These are phyloP conservation scores for Botrytis fragariae DNA, from an alignment of 2,329 filamentous ascomycete species.

Conservation along the genomic window DNA sequence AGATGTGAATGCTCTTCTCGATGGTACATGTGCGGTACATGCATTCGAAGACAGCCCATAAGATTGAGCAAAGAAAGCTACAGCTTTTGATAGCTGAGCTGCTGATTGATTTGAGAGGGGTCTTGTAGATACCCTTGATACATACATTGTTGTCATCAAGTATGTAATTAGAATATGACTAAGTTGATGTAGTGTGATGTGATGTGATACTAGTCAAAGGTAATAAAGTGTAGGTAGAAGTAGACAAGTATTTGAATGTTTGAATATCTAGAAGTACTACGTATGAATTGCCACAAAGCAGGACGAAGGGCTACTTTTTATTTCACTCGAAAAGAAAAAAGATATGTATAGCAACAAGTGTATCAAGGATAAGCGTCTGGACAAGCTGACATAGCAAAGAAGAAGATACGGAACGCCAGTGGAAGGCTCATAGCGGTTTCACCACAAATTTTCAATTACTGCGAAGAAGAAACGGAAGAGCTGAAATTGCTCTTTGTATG, in stretches of 20 bases:
- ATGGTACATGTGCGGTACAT: conserved; percentile 23
- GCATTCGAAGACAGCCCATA: conserved; percentile 24
- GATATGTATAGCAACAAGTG: neutral
- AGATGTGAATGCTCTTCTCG: conserved; percentile 34
- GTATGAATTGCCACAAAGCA: neutral
- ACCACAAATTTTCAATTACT: neutral
- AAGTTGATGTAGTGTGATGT: neutral
- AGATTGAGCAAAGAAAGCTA: conserved; percentile 30
- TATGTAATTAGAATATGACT: neutral
- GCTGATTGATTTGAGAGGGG: conserved; percentile 31
- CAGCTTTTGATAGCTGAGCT: conserved; percentile 33
- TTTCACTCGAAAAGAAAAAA: conserved; percentile 14
- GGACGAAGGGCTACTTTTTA: neutral
- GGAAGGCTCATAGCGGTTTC: neutral
- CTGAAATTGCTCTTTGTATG: conserved; percentile 8
- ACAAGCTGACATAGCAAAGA: conserved; percentile 5
- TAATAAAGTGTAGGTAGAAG: neutral
- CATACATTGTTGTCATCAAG: conserved; percentile 30
- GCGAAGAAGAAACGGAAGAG: conserved; percentile 6
- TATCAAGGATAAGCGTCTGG: neutral
- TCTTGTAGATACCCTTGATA: conserved; percentile 31
- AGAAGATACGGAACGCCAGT: conserved; percentile 4
- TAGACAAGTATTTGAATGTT: neutral
- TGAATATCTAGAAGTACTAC: neutral
- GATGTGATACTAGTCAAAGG: neutral